Percentiles rank a stretch among this genome's conserved stretches.
Conservation (phyloP, 2,329 filamentous ascomycete species). For the Paraphoma sp. region DNA sequence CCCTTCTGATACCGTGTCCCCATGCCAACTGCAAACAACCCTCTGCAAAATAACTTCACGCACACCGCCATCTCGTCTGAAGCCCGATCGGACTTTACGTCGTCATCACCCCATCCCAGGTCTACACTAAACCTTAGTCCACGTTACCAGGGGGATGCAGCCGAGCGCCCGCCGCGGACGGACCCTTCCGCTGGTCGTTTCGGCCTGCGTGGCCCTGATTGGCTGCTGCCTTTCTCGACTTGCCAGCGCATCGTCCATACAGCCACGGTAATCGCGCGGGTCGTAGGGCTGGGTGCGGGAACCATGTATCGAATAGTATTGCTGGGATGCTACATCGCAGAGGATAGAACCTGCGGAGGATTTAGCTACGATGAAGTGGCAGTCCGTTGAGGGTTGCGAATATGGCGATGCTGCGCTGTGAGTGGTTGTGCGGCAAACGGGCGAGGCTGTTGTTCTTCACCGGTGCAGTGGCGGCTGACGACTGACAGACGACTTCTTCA, state of each 20-base stretch:
- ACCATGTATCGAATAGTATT: conserved; percentile 16
- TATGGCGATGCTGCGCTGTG: background rate
- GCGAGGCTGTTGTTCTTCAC: conserved; percentile 8
- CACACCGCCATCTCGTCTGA: background rate
- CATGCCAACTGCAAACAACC: background rate
- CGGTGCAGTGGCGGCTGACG: conserved; percentile 11
- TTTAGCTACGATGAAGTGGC: conserved; percentile 24
- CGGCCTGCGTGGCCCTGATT: conserved; percentile 13
- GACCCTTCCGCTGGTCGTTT: conserved; percentile 18
- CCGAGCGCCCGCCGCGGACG: conserved; percentile 14
- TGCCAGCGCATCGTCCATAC: conserved; percentile 39
- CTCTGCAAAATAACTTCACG: background rate
- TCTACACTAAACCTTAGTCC: conserved; percentile 6
- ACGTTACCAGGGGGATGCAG: conserved; percentile 22
- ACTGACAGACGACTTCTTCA: background rate
- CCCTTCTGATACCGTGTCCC: background rate
- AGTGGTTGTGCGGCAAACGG: conserved; percentile 4
- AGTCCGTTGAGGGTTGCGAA: conserved; percentile 4
- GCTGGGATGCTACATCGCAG: background rate
- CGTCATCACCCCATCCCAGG: background rate
- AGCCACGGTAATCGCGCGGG: conserved; percentile 9
- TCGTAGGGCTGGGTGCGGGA: conserved; percentile 1
- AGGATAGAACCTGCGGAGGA: conserved; percentile 1
- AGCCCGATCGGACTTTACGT: background rate
- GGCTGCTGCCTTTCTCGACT: conserved; percentile 14